A percentile compares a stretch with the other conserved stretches of the same genome.
Conservation (phyloP, 2,329 filamentous ascomycete species). For the Xylaria hypoxylon region DNA sequence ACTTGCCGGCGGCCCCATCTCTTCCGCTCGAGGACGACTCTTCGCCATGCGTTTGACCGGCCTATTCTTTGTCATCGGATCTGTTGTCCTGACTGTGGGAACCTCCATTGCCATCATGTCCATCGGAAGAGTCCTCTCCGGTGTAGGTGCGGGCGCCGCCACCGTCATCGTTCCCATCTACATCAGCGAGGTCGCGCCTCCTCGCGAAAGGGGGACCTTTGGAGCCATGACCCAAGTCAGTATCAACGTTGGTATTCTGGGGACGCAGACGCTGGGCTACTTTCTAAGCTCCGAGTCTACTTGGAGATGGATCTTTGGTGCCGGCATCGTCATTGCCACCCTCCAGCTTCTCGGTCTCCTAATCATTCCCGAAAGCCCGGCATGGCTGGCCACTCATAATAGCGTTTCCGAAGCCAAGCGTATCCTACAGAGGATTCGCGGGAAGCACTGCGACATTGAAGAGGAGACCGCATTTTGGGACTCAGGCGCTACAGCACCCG, state of each 20-base stretch:
- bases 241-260: slow-evolving; percentile 90
- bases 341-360: slow-evolving; percentile 77
- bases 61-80: slow-evolving; percentile 79
- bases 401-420: slow-evolving; percentile 71
- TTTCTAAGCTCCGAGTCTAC: slow-evolving; percentile 83
- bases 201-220: slow-evolving; percentile 80
- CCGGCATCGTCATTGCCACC: slow-evolving; percentile 75
- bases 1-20: slow-evolving; percentile 80
- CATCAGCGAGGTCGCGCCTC: slow-evolving; percentile 90
- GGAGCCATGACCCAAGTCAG: slow-evolving; percentile 89
- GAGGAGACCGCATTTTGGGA: slow-evolving; percentile 77
- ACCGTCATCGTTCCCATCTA: slow-evolving; percentile 96
- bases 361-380: slow-evolving; percentile 86
- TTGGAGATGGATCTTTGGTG: slow-evolving; percentile 86
- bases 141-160: slow-evolving; percentile 85
- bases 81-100: slow-evolving; percentile 79
- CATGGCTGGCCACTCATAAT: slow-evolving; percentile 81
- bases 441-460: slow-evolving; percentile 73
- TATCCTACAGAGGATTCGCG: slow-evolving; percentile 80
- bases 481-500: slow-evolving; percentile 58
- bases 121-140: slow-evolving; percentile 81
- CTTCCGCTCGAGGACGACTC: slow-evolving; percentile 80
- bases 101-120: slow-evolving; percentile 74
- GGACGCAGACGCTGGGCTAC: slow-evolving; percentile 85
- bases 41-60: slow-evolving; percentile 82